Evolutionary conservation across 2,329 filamentous ascomycete species (phyloP).

Genomic region (Pseudogymnoascus pannorum): DNA sequence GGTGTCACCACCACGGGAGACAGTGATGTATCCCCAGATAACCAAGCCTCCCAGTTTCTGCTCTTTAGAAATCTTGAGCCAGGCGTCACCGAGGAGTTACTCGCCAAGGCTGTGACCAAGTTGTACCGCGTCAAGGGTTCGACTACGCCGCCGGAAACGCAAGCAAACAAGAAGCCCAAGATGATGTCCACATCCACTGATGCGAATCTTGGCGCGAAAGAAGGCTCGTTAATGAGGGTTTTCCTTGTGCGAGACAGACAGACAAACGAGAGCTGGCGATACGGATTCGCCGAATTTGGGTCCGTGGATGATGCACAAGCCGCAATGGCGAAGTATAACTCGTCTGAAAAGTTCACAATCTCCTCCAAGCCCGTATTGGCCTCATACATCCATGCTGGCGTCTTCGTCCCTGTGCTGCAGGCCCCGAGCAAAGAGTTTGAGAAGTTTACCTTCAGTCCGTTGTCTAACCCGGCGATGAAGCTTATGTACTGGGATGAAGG

Average conservation of each 20-base stretch:
- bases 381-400: slow-evolving; percentile 74
- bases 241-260: slow-evolving; percentile 67
- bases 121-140: slow-evolving; percentile 53
- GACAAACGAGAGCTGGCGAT: slow-evolving; percentile 68
- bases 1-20: slow-evolving; percentile 44
- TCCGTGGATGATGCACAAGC: slow-evolving; percentile 68
- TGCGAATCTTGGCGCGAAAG: slow-evolving; percentile 53
- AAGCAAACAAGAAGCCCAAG: slow-evolving; percentile 36
- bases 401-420: slow-evolving; percentile 69
- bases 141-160: slow-evolving; percentile 32
- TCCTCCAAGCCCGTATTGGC: slow-evolving; percentile 64
- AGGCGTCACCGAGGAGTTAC: slow-evolving; percentile 63
- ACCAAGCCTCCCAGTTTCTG: slow-evolving; percentile 58
- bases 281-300: slow-evolving; percentile 78
- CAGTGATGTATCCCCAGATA: slow-evolving; percentile 46
- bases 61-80: slow-evolving; percentile 65
- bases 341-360: slow-evolving; percentile 69
- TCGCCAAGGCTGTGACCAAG: slow-evolving; percentile 67
- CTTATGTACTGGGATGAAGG: slow-evolving; percentile 72
- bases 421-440: slow-evolving; percentile 47
- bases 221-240: slow-evolving; percentile 68
- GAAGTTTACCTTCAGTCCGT: slow-evolving; percentile 60
- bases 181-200: slow-evolving; percentile 46
- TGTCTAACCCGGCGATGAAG: slow-evolving; percentile 59
- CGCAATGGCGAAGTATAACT: slow-evolving; percentile 64